These are phyloP conservation scores for Cladosporium colombiae DNA, from an alignment of 2,329 filamentous ascomycete species.

Conservation along the genomic window DNA sequence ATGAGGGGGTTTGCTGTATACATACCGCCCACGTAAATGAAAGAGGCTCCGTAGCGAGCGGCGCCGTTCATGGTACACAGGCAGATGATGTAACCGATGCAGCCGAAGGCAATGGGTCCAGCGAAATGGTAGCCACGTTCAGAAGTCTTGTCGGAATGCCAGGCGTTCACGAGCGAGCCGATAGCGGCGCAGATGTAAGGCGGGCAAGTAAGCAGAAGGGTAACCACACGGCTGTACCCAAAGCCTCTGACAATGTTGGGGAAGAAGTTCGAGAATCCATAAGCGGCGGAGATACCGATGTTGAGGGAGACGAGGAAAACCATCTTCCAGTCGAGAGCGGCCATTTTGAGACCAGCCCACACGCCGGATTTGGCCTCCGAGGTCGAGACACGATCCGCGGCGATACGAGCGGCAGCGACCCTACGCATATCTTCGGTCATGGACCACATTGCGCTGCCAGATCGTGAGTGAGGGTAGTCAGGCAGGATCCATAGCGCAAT, in stretches of 20 bases:
- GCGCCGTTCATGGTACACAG: slow-evolving; percentile 11
- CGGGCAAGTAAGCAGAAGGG: slow-evolving; percentile 38
- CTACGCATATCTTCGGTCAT: slow-evolving; percentile 48
- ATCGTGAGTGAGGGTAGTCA: slow-evolving; percentile 61
- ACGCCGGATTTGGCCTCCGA: slow-evolving; percentile 46
- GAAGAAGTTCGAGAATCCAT: slow-evolving; percentile 19
- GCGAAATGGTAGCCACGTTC: slow-evolving; percentile 41
- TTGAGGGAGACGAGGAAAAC: slow-evolving; percentile 11
- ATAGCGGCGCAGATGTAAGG: slow-evolving; percentile 31
- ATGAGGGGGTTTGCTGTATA: slow-evolving; percentile 41
- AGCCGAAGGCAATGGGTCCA: slow-evolving; percentile 5
- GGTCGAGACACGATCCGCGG: slow-evolving; percentile 51
- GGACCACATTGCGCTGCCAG: slow-evolving; percentile 45
- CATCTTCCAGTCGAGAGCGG: slow-evolving; percentile 17
- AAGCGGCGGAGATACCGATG: slow-evolving; percentile 9
- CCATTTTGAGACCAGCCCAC: slow-evolving; percentile 16
- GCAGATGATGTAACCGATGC: slow-evolving; percentile 16
- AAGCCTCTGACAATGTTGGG: slow-evolving; percentile 29
- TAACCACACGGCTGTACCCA: slow-evolving; percentile 36
- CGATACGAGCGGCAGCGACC: slow-evolving; percentile 25
- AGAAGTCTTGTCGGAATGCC: slow-evolving; percentile 41
- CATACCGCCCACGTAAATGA: slow-evolving; percentile 38
- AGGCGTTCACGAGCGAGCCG: slow-evolving; percentile 36
- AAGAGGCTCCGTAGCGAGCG: slow-evolving; percentile 34
- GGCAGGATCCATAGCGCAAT: slow-evolving; percentile 62